Evolutionary conservation across 768 basidiomycete genomes (phyloP), one percentile per base, ranked within the genome.

Genomic region (Russula lepida): DNA sequence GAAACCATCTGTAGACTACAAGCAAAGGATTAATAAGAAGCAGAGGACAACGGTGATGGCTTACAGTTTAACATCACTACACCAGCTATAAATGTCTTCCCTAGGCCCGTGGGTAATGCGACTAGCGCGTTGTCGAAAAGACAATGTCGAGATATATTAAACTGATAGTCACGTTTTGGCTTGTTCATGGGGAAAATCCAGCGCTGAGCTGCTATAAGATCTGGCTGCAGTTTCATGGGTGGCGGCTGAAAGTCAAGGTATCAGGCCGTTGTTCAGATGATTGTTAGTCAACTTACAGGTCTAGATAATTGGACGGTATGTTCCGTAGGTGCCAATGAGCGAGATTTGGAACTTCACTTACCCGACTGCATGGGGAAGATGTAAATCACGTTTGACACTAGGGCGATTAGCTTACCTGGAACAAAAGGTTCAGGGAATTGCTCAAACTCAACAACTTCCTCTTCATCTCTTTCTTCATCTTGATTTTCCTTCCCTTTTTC

Each of bases 61-160:
- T 68, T 68, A 92, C 92, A 95, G 69, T 95, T 95, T 30, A 95
- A 75, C 95, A 99, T 98, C 23, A 99, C 82, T 2, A 92, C 92
- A 1, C 95, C 94, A 4, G 97, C 97, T 62, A 99, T 89, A 68
- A 99, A 98, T 0, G 97, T 99, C 75, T 99, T 99, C 17, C 97
- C 97, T 13, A 98, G 76, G 48, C 97, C 97, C 0, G 97, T 99
- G 2, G 97, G 97, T 15, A 99, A 75, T 0, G 94, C 89, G 30
- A 98, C 94, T 8, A 99, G 81, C 7, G 92, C 90, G 69, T 99
- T 98, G 27, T 98, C 89, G 68, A 89, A 92, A 25, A 99, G 78
- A 67, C 85, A 89, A 32, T 83, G 79, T 68, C 80, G 84, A 60
- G 92, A 88, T 61, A 99, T 98, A 61, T 97, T 95, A 71, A 81